phyloP scores from a whole-genome alignment of 768 basidiomycete species.

The Tricholoma matsutake region DNA sequence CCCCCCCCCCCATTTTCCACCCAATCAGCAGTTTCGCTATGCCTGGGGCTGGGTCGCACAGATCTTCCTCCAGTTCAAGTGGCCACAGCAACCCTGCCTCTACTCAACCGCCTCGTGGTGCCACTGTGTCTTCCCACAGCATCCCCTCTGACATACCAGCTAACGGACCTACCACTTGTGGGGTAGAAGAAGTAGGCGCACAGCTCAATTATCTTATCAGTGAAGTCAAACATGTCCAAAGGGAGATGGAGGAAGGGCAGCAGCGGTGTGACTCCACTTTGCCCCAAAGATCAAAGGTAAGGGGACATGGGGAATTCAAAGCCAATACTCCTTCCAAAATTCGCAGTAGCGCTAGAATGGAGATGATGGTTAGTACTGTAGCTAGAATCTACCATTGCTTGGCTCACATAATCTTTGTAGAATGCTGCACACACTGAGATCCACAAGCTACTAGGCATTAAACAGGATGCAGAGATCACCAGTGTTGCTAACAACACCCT shows the following conservation, averaged over 20 bases:
- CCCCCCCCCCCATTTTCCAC: too few species aligned
- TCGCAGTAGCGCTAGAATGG: neutral
- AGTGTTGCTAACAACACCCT: too few species aligned
- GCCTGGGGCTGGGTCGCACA: neutral
- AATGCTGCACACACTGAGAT: too few species aligned
- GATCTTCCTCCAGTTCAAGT: neutral
- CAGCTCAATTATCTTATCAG: too few species aligned
- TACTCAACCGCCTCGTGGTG: neutral
- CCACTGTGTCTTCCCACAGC: neutral
- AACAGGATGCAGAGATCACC: too few species aligned
- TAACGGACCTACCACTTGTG: too few species aligned
- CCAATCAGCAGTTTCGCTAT: neutral
- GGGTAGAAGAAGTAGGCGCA: too few species aligned
- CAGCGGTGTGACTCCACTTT: neutral
- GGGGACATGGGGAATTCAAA: conserved; percentile 1
- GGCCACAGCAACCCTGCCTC: neutral
- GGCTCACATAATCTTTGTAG: too few species aligned
- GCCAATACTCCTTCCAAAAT: neutral
- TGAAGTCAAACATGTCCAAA: neutral
- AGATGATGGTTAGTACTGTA: neutral
- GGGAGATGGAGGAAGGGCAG: neutral
- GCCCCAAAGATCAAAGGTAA: neutral
- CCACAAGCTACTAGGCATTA: too few species aligned
- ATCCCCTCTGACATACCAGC: too few species aligned
- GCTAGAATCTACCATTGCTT: too few species aligned